Conservation (phyloP, 768 basidiomycete genomes). For the Candolleomyces eurysporus region DNA sequence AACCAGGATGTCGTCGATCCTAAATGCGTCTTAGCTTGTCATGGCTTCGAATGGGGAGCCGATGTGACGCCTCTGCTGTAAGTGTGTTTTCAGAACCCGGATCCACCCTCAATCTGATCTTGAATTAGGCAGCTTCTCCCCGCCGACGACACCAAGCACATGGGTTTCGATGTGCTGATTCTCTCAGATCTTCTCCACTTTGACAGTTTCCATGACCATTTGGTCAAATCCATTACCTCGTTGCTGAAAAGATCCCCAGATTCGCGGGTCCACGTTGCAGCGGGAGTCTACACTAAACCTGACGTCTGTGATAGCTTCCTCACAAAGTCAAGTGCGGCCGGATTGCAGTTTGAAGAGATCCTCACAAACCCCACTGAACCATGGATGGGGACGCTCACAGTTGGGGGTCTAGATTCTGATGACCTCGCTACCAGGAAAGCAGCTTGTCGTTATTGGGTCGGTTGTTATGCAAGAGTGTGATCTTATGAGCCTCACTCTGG, state of each 20-base stretch:
- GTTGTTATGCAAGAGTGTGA: conserved; percentile 31
- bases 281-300: conserved; percentile 59
- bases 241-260: conserved; percentile 43
- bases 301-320: conserved; percentile 57
- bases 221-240: conserved; percentile 47
- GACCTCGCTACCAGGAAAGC: neutral
- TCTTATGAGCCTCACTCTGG: too few species aligned
- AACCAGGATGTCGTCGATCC: conserved; percentile 38
- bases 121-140: conserved; percentile 19
- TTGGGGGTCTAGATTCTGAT: conserved; percentile 17
- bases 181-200: conserved; percentile 76
- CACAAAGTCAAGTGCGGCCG: conserved; percentile 30
- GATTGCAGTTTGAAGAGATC: conserved; percentile 49
- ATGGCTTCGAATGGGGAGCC: conserved; percentile 66
- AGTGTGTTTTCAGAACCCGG: conserved; percentile 13
- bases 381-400: conserved; percentile 49
- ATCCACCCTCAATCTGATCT: neutral
- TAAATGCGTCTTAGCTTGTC: conserved; percentile 41
- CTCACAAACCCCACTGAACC: conserved; percentile 23
- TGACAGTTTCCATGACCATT: conserved; percentile 52
- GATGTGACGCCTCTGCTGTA: conserved; percentile 48
- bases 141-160: conserved; percentile 1
- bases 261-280: conserved; percentile 57
- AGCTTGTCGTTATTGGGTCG: neutral
- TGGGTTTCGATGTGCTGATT: conserved; percentile 57